These are phyloP conservation scores for Penicillium sp. DNA, from an alignment of 2,329 filamentous ascomycete species.

Conservation along the genomic window DNA sequence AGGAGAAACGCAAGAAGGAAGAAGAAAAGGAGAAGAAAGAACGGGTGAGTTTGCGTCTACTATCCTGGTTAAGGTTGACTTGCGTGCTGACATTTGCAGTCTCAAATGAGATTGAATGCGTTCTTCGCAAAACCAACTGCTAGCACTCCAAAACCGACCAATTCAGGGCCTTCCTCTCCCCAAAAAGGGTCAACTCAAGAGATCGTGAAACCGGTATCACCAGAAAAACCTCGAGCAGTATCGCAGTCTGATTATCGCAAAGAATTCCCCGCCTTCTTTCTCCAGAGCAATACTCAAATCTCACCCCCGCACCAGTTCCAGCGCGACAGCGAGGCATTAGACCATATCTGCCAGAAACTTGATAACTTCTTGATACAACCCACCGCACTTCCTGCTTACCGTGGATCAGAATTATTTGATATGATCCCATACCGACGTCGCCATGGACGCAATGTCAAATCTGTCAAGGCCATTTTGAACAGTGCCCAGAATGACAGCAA, in stretches of 20 bases:
- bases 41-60: slow-evolving; percentile 30
- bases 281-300: slow-evolving; percentile 69
- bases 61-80: slow-evolving; percentile 12
- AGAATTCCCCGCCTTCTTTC: slow-evolving; percentile 75
- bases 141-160: slow-evolving; percentile 21
- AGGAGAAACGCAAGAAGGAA: slow-evolving; percentile 45
- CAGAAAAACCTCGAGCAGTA: slow-evolving; percentile 17
- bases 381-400: slow-evolving; percentile 22
- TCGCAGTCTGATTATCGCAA: slow-evolving; percentile 58
- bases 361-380: slow-evolving; percentile 33
- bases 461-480: slow-evolving; percentile 60
- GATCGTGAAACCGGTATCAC: slow-evolving; percentile 11
- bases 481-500: slow-evolving; percentile 46
- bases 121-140: slow-evolving; percentile 45
- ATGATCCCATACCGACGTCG: slow-evolving; percentile 36
- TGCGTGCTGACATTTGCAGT: slow-evolving; percentile 31
- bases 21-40: slow-evolving; percentile 48
- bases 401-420: slow-evolving; percentile 34
- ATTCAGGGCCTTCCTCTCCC: slow-evolving; percentile 16
- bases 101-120: slow-evolving; percentile 49
- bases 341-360: slow-evolving; percentile 51
- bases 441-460: slow-evolving; percentile 27
- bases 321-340: slow-evolving; percentile 56
- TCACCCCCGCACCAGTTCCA: slow-evolving; percentile 55
- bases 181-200: slow-evolving; percentile 17